Evolutionary conservation across 1,139 yeast species (phyloP), one percentile per base, ranked within the genome.

Genomic region (Torulaspora pretoriensis): DNA sequence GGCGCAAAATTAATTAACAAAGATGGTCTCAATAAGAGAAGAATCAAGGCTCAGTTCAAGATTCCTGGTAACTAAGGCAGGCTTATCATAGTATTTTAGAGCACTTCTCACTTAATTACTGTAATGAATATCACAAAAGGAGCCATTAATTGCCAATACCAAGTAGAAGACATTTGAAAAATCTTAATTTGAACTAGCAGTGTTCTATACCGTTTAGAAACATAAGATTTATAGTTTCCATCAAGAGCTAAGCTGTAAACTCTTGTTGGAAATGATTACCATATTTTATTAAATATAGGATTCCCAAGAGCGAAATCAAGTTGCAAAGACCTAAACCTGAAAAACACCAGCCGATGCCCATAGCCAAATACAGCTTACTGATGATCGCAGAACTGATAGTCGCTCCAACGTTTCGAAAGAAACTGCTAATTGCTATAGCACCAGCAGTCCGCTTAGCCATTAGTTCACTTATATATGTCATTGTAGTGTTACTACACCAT

Each of bases 311-410:
- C 3, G 67, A 52, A 9, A 73, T 41, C 9, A 72, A 28, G 47
- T 74, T 70, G 29, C 72, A 60, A 4, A 75, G 49, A 1, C 75
- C 81, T 22, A 77, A 60, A 0, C 81, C 81, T 1, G 81, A 75
- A 51, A 78, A 78, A 48, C 80, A 76, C 81, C 81, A 78, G 0
- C 81, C 82, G 49, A 68, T 68, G 0, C 81, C 81, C 75, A 78
- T 76, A 42, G 54, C 58, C 6, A 59, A 45, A 8, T 72, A 66
- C 9, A 78, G 51, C 14, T 59, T 65, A 4, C 72, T 69, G 19
- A 78, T 68, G 2, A 76, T 63, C 0, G 70, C 77, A 0, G 83
- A 73, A 22, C 81, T 71, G 0, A 77, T 67, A 2, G 81, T 80
- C 1, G 84, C 83, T 0, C 78, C 78, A 7, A 71, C 56, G 52